Evolutionary conservation across 176 grass and related monocot genomes (phyloP).

Genomic region (Bolboschoenus planiculmis): DNA sequence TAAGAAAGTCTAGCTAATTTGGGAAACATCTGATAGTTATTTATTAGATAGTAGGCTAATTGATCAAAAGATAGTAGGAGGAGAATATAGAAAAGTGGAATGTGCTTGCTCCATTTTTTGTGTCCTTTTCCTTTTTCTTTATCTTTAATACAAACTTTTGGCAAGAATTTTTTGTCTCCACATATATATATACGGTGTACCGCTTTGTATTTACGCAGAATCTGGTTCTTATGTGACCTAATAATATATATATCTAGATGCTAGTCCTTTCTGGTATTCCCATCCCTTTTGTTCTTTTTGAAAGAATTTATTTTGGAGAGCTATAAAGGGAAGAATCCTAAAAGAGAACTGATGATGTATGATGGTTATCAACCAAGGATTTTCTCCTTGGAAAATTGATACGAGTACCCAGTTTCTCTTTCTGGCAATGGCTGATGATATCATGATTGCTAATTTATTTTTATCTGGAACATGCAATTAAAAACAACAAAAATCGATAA

Average conservation of each 20-base stretch:
- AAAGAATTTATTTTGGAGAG: slow-evolving; percentile 16
- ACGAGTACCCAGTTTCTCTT: not conserved
- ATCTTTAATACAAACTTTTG: slow-evolving; percentile 9
- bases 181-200: not conserved
- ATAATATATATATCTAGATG: slow-evolving; percentile 17
- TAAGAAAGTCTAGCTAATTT: slow-evolving; percentile 21
- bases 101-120: slow-evolving; percentile 6
- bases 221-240: slow-evolving; percentile 66
- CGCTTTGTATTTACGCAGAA: slow-evolving; percentile 98
- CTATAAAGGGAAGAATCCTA: slow-evolving; percentile 27
- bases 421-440: not conserved
- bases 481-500: not conserved
- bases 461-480: not conserved
- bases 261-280: slow-evolving; percentile 37
- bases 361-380: not conserved
- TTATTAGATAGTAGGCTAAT: slow-evolving; percentile 15
- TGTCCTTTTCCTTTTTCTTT: slow-evolving; percentile 24
- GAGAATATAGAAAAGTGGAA: slow-evolving; percentile 15
- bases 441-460: not conserved
- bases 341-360: slow-evolving; percentile 16
- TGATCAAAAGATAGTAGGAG: slow-evolving; percentile 14
- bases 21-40: slow-evolving; percentile 3
- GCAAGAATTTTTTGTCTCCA: slow-evolving; percentile 10
- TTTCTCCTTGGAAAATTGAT: not conserved
- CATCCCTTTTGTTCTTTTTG: not conserved